phyloP scores from a whole-genome alignment of 2,329 filamentous ascomycete genomes.

The Aspergillus unguis region DNA sequence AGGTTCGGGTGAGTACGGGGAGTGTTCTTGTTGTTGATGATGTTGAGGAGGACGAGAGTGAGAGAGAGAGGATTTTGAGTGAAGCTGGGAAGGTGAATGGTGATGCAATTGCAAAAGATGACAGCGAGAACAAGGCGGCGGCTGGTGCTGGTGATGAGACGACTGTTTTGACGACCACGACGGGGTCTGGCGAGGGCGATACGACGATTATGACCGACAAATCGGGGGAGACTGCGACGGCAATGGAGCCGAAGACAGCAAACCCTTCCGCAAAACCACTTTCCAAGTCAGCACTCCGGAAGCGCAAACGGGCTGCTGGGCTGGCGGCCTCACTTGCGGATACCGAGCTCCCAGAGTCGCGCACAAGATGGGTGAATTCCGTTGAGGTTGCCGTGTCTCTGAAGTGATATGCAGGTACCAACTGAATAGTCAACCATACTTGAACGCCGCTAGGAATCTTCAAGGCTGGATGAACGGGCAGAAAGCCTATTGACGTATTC shows the following conservation, averaged over 20 bases:
- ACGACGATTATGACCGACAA: constrained; percentile 2
- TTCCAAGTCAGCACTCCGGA: constrained; percentile 25
- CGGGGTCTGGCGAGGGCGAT: constrained; percentile 1
- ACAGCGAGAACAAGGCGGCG: background rate
- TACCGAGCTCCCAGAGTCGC: constrained; percentile 41
- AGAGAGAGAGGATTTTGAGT: constrained; percentile 24
- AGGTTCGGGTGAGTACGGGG: constrained; percentile 53
- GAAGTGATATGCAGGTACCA: constrained; percentile 28
- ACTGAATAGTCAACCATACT: background rate
- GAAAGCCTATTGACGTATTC: too few species aligned
- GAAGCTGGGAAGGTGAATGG: constrained; percentile 20
- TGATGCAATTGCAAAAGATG: constrained; percentile 14
- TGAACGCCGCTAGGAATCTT: too few species aligned
- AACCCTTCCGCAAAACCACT: background rate
- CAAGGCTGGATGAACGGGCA: too few species aligned
- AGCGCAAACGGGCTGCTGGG: constrained; percentile 26
- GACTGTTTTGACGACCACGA: background rate
- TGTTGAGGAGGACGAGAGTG: constrained; percentile 46
- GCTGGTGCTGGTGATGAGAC: constrained; percentile 9
- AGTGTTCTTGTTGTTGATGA: constrained; percentile 60
- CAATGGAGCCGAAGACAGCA: background rate
- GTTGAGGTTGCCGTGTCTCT: constrained; percentile 45
- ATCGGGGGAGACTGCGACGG: background rate
- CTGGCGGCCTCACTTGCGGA: constrained; percentile 28
- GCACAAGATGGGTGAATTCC: constrained; percentile 47